Conservation (phyloP, 768 basidiomycete species). For the Agaricus sinodeliciosus region DNA sequence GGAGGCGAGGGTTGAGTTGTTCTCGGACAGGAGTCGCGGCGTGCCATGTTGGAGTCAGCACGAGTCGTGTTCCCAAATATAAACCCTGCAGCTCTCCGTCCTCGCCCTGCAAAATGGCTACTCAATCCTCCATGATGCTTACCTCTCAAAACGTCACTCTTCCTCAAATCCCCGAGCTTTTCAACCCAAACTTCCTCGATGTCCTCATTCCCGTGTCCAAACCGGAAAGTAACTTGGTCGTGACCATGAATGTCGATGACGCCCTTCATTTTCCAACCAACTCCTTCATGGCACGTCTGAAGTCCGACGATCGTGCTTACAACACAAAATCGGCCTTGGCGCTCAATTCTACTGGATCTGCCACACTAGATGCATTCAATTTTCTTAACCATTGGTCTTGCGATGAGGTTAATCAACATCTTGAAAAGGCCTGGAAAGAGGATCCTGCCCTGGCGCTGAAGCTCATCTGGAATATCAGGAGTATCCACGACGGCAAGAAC, state of each 20-base stretch:
- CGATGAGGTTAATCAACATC: slow-evolving; percentile 24
- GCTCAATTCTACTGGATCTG: slow-evolving; percentile 41
- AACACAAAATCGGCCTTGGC: slow-evolving; percentile 49
- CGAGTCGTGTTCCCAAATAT: too few species aligned
- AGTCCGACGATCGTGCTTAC: slow-evolving; percentile 32
- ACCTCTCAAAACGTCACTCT: slow-evolving; percentile 42
- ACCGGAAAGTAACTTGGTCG: not conserved
- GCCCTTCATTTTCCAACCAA: slow-evolving; percentile 23
- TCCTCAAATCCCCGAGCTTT: slow-evolving; percentile 54
- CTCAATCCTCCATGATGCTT: not conserved
- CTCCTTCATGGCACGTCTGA: slow-evolving; percentile 51
- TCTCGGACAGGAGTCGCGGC: too few species aligned
- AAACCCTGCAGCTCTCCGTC: too few species aligned
- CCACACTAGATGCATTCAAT: slow-evolving; percentile 53
- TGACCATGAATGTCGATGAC: not conserved
- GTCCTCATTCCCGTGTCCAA: slow-evolving; percentile 37
- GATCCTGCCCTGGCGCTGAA: slow-evolving; percentile 50
- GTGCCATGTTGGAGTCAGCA: too few species aligned
- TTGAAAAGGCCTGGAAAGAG: slow-evolving; percentile 50
- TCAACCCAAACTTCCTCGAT: slow-evolving; percentile 49
- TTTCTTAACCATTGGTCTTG: slow-evolving; percentile 23
- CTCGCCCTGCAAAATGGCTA: too few species aligned
- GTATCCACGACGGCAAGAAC: slow-evolving; percentile 65
- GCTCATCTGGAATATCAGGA: slow-evolving; percentile 62
- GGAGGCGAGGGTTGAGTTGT: too few species aligned